Conservation (phyloP, 208 protist genomes). For the Leishmania arabica region DNA sequence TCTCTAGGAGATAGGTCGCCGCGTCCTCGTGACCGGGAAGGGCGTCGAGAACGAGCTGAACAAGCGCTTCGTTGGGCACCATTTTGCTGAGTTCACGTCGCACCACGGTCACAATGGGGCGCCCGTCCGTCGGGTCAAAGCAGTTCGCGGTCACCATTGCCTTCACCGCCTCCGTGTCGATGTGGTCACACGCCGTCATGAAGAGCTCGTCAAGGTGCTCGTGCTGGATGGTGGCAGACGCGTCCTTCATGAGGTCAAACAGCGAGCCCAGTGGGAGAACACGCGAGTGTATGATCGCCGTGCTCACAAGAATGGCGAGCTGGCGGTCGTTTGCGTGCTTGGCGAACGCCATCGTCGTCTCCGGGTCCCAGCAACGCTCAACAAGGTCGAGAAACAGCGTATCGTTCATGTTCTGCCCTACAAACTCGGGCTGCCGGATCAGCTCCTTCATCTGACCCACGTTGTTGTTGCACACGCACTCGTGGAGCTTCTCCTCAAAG, state of each 20-base stretch:
- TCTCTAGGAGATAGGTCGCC: slow-evolving; percentile 46
- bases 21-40: slow-evolving; percentile 44
- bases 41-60: slow-evolving; percentile 49
- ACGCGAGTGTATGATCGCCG: slow-evolving; percentile 59
- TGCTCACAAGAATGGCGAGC: slow-evolving; percentile 59
- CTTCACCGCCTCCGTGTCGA: slow-evolving; percentile 54
- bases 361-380: slow-evolving; percentile 48
- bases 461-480: slow-evolving; percentile 69
- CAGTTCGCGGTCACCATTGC: slow-evolving; percentile 66
- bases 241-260: slow-evolving; percentile 62
- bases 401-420: slow-evolving; percentile 35
- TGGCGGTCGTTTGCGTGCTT: slow-evolving; percentile 68
- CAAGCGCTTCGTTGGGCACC: slow-evolving; percentile 46
- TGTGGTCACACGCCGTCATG: slow-evolving; percentile 65
- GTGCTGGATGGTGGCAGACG: slow-evolving; percentile 41
- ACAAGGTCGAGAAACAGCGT: slow-evolving; percentile 70
- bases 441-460: slow-evolving; percentile 41
- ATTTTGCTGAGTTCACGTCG: slow-evolving; percentile 48
- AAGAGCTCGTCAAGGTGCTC: slow-evolving; percentile 75
- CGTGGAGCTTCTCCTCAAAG: slow-evolving; percentile 44
- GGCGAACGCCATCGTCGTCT: slow-evolving; percentile 52
- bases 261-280: slow-evolving; percentile 48
- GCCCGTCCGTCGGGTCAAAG: slow-evolving; percentile 53
- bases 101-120: slow-evolving; percentile 60
- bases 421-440: slow-evolving; percentile 44